Evolutionary conservation across 2,329 filamentous ascomycete genomes (phyloP), one percentile per base, ranked within the genome.

Genomic region (Fusarium mangiferae): DNA sequence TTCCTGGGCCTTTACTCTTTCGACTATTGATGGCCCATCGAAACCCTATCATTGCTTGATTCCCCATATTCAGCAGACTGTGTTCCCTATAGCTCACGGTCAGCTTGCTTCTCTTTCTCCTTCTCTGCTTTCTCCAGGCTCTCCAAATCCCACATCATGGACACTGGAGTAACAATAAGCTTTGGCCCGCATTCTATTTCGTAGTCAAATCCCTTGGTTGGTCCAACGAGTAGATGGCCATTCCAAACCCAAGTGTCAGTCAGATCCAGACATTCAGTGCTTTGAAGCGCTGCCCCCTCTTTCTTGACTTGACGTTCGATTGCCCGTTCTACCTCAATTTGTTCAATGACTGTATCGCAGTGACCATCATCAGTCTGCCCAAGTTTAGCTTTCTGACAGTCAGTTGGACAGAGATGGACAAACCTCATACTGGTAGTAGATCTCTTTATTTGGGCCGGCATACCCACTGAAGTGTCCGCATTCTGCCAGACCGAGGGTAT

Each of bases 371-470:
- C 30, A 15, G 41, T 17, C 57, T 61, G 12, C 1, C 1, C 2
- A 1, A 0, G 1, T 9, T 60, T 35, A 55, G 57, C 26, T 0
- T 4, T 38, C 1, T 20, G 24, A 4, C 13, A 0, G 5, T 1
- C 5, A 1, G 2, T 13, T 18, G 5, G 4, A 5, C 10, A 6
- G 3, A 24, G 2, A 15, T 7, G 13, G 6, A 33, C 36, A 6
- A 7, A 60, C 57, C 35, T 41, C 26, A 26, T 55, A 61, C 4
- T 61, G 35, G 0, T 55, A 61, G n/a, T 61, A 55, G 5, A 61
- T 35, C 30, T 61, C 46, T 18, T 30, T 30, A 0, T 55, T 61
- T 2, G 46, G 57, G 3, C 57, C 57, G 2, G 36, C 36, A 8
- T 61, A 15, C 1, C 46, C 46, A 7, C 12, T 61, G 26, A 61